Evolutionary conservation across 2,329 filamentous ascomycete species (phyloP).

Genomic region (Diaporthe destruens): DNA sequence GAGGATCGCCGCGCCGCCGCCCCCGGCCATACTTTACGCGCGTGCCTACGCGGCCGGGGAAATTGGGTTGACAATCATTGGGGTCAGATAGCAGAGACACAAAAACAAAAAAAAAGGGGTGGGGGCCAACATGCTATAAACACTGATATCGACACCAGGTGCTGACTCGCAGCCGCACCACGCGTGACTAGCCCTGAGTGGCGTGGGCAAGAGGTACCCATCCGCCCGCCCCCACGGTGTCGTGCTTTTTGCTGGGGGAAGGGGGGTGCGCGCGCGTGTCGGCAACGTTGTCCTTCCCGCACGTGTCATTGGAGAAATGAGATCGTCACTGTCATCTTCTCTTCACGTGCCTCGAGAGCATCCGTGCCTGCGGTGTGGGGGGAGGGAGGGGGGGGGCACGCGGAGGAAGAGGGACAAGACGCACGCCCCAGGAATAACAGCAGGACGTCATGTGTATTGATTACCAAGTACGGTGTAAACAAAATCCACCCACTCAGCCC

Average conservation of each 20-base stretch:
- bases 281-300: too few relatives aligned
- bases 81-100: not conserved
- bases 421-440: not conserved
- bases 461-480: not conserved
- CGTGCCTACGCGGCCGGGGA: not conserved
- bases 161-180: slow-evolving; percentile 14
- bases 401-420: not conserved
- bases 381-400: not conserved
- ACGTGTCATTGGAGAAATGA: slow-evolving; percentile 14
- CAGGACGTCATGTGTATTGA: not conserved
- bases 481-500: not conserved
- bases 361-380: not conserved
- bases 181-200: not conserved
- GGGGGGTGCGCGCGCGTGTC: slow-evolving; percentile 3
- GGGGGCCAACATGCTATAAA: not conserved
- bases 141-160: slow-evolving; percentile 4
- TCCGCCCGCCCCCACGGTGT: not conserved
- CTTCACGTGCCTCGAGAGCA: not conserved
- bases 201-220: not conserved
- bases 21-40: not conserved
- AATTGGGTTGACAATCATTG: not conserved
- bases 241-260: not conserved
- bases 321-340: not conserved
- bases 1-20: not conserved
- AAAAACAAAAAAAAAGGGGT: too few relatives aligned